Conservation (phyloP, 768 basidiomycete species). For the Boletus tylopilopsis region DNA sequence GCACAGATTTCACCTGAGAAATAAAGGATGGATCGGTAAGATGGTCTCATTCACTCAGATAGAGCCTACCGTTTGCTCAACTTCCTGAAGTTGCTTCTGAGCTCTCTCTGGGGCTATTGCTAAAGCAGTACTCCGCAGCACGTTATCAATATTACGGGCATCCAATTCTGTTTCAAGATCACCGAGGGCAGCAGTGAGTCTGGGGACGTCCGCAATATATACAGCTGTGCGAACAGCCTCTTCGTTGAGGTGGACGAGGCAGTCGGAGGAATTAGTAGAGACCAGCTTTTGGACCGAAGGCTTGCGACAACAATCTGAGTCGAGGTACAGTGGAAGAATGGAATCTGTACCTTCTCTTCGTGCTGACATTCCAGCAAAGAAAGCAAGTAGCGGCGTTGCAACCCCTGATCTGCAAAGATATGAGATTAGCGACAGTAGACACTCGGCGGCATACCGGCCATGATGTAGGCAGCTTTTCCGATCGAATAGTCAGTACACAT, state of each 20-base stretch:
- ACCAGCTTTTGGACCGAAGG: conserved; percentile 22
- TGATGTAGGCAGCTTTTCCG: conserved; percentile 57
- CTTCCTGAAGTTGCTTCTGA: conserved; percentile 42
- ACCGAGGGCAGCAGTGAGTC: conserved; percentile 45
- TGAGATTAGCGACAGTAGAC: conserved; percentile 7
- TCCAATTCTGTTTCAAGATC: conserved; percentile 52
- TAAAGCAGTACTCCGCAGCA: conserved; percentile 42
- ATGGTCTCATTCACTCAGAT: neutral
- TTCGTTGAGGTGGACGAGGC: conserved; percentile 55
- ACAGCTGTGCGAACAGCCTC: conserved; percentile 62
- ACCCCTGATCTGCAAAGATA: conserved; percentile 45
- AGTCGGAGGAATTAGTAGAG: conserved; percentile 55
- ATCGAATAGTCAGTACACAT: conserved; percentile 8
- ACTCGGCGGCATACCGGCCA: conserved; percentile 49
- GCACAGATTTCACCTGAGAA: conserved; percentile 52
- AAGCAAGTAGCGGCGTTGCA: conserved; percentile 55
- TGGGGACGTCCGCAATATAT: conserved; percentile 47
- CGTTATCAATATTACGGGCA: conserved; percentile 36
- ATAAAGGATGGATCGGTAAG: conserved; percentile 2
- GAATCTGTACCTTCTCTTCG: conserved; percentile 68
- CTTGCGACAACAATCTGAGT: conserved; percentile 39
- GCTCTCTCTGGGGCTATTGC: conserved; percentile 41
- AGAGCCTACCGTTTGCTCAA: conserved; percentile 46
- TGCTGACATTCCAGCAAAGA: conserved; percentile 73
- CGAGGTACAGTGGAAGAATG: conserved; percentile 23